Percentiles rank a stretch among this genome's conserved stretches.
phyloP scores from a whole-genome alignment of 768 basidiomycete species.

The Leucocoprinus birnbaumii region DNA sequence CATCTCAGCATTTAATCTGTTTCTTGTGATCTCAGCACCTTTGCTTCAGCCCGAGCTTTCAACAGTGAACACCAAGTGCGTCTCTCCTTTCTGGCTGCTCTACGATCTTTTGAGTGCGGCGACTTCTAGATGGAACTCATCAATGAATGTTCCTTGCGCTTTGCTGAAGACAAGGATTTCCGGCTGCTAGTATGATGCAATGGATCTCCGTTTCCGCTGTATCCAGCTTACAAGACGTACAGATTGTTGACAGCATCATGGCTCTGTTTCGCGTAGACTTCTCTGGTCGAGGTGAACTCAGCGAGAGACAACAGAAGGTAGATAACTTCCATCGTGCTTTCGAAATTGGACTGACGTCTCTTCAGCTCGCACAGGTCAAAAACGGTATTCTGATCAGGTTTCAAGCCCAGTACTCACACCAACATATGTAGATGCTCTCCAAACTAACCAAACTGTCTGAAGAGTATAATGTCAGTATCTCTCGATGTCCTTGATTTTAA shows the following conservation, averaged over 20 bases:
- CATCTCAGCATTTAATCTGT: background rate
- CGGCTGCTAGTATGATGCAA: constrained; percentile 51
- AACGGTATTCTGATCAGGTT: constrained; percentile 20
- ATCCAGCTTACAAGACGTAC: constrained; percentile 12
- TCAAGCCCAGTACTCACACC: background rate
- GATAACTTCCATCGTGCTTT: background rate
- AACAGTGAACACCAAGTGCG: constrained; percentile 89
- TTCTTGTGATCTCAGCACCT: background rate
- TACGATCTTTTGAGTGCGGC: background rate
- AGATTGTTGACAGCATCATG: constrained; percentile 98
- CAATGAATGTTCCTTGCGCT: constrained; percentile 83
- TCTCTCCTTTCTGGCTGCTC: background rate
- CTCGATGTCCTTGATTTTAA: background rate
- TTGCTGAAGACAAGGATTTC: constrained; percentile 88
- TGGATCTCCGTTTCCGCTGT: background rate
- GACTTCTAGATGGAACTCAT: constrained; percentile 79
- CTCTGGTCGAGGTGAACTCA: constrained; percentile 90
- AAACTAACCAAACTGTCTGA: constrained; percentile 90
- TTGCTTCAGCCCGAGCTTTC: constrained; percentile 74
- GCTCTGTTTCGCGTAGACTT: constrained; percentile 94
- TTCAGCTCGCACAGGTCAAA: constrained; percentile 72
- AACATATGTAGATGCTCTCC: constrained; percentile 69
- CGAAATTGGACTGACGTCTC: background rate
- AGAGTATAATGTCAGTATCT: constrained; percentile 69
- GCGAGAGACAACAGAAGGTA: constrained; percentile 91